A percentile compares a stretch with the other conserved stretches of the same genome.
These are phyloP conservation scores for Artomyces pyxidatus DNA, from an alignment of 768 basidiomycete species.

Conservation along the genomic window DNA sequence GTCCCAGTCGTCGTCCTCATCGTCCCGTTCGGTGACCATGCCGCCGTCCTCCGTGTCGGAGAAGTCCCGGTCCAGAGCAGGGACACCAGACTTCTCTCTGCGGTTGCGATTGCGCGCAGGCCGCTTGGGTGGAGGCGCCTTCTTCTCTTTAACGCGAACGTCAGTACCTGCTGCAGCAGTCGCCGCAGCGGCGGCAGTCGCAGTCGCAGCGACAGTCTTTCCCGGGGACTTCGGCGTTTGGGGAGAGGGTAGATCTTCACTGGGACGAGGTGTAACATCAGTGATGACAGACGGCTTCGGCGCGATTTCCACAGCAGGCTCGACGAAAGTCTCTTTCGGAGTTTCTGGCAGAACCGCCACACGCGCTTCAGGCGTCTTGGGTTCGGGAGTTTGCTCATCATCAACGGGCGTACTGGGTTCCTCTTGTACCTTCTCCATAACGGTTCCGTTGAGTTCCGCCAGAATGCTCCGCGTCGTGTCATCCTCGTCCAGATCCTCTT, in stretches of 20 bases:
- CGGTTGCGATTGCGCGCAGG: constrained; percentile 32
- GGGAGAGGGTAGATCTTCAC: constrained; percentile 4
- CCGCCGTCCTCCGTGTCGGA: constrained; percentile 44
- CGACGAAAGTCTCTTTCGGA: constrained; percentile 4
- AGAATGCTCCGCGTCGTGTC: constrained; percentile 11
- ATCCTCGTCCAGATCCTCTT: constrained; percentile 31
- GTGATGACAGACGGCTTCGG: constrained; percentile 5
- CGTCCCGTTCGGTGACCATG: constrained; percentile 38
- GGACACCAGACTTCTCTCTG: constrained; percentile 77
- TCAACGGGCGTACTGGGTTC: constrained; percentile 25
- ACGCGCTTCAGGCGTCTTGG: constrained; percentile 72
- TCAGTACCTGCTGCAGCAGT: background rate
- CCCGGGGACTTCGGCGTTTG: constrained; percentile 3
- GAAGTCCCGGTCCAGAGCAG: constrained; percentile 68
- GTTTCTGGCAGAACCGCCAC: constrained; percentile 26
- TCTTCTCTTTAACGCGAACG: constrained; percentile 14
- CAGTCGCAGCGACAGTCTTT: constrained; percentile 6
- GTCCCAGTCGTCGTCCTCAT: constrained; percentile 89
- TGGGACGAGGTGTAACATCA: constrained; percentile 12
- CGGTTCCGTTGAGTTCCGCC: constrained; percentile 12
- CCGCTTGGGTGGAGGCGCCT: constrained; percentile 12
- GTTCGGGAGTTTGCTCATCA: constrained; percentile 37
- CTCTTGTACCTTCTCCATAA: background rate
- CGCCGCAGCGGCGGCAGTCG: constrained; percentile 4
- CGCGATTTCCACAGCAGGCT: constrained; percentile 3